Percentiles rank a stretch among this genome's conserved stretches.
Evolutionary conservation across 805 yeast species (phyloP).

Genomic region (Saccharomyces mikatae): DNA sequence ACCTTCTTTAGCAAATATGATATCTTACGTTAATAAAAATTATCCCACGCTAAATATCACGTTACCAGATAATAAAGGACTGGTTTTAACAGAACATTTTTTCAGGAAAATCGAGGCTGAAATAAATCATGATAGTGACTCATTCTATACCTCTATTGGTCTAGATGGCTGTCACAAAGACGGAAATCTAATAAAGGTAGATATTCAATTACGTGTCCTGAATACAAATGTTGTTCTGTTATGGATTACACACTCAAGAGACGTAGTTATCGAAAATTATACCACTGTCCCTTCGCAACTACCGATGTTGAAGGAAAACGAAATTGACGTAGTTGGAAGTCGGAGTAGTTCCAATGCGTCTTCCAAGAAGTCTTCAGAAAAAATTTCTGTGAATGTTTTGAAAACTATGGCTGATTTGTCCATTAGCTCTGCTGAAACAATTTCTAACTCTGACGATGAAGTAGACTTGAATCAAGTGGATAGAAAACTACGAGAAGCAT

Average conservation of each 20-base stretch:
- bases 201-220: conserved; percentile 71
- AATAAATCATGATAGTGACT: conserved; percentile 34
- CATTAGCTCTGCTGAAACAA: not conserved
- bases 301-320: conserved; percentile 30
- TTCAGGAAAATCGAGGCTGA: conserved; percentile 59
- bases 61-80: conserved; percentile 42
- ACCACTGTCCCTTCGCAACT: conserved; percentile 31
- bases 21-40: conserved; percentile 25
- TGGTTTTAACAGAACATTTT: conserved; percentile 83
- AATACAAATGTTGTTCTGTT: conserved; percentile 49
- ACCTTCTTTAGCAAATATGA: conserved; percentile 47
- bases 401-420: conserved; percentile 5
- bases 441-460: conserved; percentile 1
- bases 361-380: conserved; percentile 13
- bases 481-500: not conserved
- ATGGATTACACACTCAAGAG: conserved; percentile 81
- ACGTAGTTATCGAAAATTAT: conserved; percentile 21
- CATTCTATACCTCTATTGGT: conserved; percentile 55
- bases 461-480: not conserved
- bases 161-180: conserved; percentile 59
- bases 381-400: conserved; percentile 10
- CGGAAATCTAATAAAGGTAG: conserved; percentile 59
- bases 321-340: conserved; percentile 18
- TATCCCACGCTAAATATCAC: conserved; percentile 32
- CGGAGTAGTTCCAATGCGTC: conserved; percentile 16